Evolutionary conservation across 257 asterid species (phyloP), one percentile per base, ranked within the genome.

Genomic region (Solanum ossicruentum): DNA sequence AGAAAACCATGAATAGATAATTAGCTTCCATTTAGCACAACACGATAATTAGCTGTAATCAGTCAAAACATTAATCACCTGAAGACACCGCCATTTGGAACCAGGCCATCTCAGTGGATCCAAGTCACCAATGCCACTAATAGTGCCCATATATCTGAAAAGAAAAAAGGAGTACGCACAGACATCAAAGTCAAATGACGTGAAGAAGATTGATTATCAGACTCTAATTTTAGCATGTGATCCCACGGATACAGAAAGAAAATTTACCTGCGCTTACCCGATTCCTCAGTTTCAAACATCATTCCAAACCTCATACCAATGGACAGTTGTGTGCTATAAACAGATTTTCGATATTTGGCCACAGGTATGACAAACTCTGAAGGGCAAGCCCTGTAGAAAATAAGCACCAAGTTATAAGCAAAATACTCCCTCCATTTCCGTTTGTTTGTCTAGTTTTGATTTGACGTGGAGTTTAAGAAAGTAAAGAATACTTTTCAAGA

Each of bases 201-300:
- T 5, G 65, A 17, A 51, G 8, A 21, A 73, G 11, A 43, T 15
- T 39, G 16, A 41, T 75, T 28, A 6, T 32, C 10, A 55, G 23
- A 63, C 79, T 69, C 73, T n/a, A 56, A 18, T 0, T 21, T 49
- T 51, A 5, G 15, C 4, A 51, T 7, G 82, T 49, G 63, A 26
- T 77, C 23, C n/a, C 17, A 77, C 7, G 26, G 51, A 77, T 52
- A 17, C 47, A 16, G 47, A 77, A 1, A 18, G 16, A 56, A 65
- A 78, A 71, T 83, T 82, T 82, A 89, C 99, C 99, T 96, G 84
- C 98, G 91, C 90, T 95, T 95, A 78, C 92, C 91, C 41, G 99
- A 96, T 90, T 96, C 99, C 85, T 96, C 99, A 11, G 99, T 96
- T 89, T 96, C 99, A 84, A 96, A 96, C 99, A 93, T 96, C 93